These are phyloP conservation scores for Areca catechu DNA, from an alignment of 176 grass and related monocot genomes.

Conservation along the genomic window DNA sequence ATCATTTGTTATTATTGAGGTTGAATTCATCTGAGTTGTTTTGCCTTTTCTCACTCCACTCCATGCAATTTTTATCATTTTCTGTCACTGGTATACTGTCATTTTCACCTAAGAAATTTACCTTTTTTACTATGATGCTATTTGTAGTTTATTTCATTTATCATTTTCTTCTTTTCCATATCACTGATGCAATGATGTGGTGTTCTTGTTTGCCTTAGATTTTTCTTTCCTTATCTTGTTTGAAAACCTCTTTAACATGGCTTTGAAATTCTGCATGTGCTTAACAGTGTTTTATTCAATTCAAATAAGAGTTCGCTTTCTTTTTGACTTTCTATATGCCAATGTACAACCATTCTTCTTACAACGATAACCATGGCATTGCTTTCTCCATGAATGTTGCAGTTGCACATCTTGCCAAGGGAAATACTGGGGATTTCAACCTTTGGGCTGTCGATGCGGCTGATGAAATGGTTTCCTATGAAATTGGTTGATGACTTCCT, in stretches of 20 bases:
- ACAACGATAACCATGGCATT: too few relatives aligned
- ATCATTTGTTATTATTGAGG: too few relatives aligned
- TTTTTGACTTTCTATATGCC: too few relatives aligned
- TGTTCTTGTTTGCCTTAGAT: conserved; percentile 23
- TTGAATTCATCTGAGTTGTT: too few relatives aligned
- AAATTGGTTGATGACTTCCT: conserved; percentile 51
- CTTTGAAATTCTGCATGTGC: not conserved
- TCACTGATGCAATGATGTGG: conserved; percentile 45
- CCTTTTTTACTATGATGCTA: not conserved
- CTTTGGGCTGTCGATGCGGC: conserved; percentile 63
- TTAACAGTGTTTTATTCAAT: too few relatives aligned
- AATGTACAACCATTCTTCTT: too few relatives aligned
- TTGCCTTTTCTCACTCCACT: too few relatives aligned
- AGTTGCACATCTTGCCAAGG: conserved; percentile 82
- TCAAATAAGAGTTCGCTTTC: too few relatives aligned
- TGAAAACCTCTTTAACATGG: not conserved
- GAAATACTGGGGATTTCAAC: conserved; percentile 82
- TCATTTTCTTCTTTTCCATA: not conserved
- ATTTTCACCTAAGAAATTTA: too few relatives aligned
- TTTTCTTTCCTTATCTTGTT: conserved; percentile 37
- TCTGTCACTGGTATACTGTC: too few relatives aligned
- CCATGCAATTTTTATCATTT: too few relatives aligned
- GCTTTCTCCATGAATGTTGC: not conserved
- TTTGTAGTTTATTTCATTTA: not conserved
- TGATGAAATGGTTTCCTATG: conserved; percentile 57